A percentile compares a stretch with the other conserved stretches of the same genome.
Conservation (phyloP, 2,329 filamentous ascomycete genomes). For the Colletotrichum siamense region DNA sequence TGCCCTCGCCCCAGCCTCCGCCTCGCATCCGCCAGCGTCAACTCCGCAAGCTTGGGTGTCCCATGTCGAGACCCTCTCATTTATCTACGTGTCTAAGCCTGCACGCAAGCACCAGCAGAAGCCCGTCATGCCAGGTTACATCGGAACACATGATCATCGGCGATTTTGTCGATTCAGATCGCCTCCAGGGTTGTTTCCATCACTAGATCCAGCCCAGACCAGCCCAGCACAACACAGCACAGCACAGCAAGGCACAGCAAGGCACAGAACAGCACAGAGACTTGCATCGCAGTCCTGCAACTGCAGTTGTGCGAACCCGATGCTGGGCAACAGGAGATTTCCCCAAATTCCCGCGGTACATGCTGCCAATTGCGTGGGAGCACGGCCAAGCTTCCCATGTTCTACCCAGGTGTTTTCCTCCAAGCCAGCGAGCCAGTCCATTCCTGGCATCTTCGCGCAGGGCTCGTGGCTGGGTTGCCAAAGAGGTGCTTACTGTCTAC, state of each 20-base stretch:
- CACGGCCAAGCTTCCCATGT: background rate
- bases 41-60: background rate
- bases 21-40: background rate
- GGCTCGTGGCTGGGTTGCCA: background rate
- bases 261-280: background rate
- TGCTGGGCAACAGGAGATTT: background rate
- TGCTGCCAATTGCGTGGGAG: background rate
- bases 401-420: background rate
- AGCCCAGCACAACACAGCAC: background rate
- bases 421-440: background rate
- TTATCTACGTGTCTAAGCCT: background rate
- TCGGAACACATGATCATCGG: conserved; percentile 11
- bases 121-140: conserved; percentile 11
- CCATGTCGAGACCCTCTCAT: conserved; percentile 7
- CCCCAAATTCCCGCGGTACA: background rate
- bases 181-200: background rate
- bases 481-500: background rate
- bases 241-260: background rate
- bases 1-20: background rate
- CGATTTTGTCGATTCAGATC: conserved; percentile 11
- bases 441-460: background rate
- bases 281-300: background rate
- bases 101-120: conserved; percentile 1
- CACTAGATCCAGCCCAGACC: background rate
- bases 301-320: background rate